Conservation (phyloP, 371 early-diverging fungal species). For the Capniomyces stellatus region DNA sequence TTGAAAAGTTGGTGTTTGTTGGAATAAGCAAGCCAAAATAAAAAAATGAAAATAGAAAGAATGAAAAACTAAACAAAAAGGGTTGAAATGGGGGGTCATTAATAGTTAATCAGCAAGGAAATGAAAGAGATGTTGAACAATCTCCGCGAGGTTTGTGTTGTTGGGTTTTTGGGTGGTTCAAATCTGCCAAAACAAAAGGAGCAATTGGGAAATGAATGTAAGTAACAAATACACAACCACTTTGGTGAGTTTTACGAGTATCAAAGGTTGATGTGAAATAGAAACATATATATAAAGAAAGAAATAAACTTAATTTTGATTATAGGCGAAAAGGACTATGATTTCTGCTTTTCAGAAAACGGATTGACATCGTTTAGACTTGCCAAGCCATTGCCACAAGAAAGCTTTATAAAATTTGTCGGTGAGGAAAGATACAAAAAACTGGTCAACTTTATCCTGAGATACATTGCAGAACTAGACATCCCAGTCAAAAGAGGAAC, state of each 20-base stretch:
- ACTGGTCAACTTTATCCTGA: slow-evolving; percentile 84
- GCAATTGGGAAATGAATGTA: slow-evolving; percentile 84
- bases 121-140: slow-evolving; percentile 64
- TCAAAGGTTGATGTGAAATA: no score
- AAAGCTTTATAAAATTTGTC: slow-evolving; percentile 85
- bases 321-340: slow-evolving; percentile 70
- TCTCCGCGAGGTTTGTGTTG: slow-evolving; percentile 74
- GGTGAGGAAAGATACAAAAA: slow-evolving; percentile 95
- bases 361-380: slow-evolving; percentile 90
- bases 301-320: no score
- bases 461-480: slow-evolving; percentile 89
- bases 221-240: slow-evolving; percentile 17
- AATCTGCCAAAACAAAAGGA: slow-evolving; percentile 95
- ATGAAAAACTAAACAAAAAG: no score
- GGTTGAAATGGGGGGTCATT: no score
- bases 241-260: no score
- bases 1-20: no score
- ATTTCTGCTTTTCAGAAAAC: slow-evolving; percentile 98
- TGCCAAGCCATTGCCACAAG: slow-evolving; percentile 37
- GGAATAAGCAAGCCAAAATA: no score
- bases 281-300: no score
- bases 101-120: slow-evolving; percentile 50
- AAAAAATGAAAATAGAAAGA: no score
- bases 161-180: slow-evolving; percentile 99
- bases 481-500: slow-evolving; percentile 96